These are phyloP conservation scores for Rhodamnia rubescens DNA, from an alignment of 345 rosid genomes.

Conservation along the genomic window DNA sequence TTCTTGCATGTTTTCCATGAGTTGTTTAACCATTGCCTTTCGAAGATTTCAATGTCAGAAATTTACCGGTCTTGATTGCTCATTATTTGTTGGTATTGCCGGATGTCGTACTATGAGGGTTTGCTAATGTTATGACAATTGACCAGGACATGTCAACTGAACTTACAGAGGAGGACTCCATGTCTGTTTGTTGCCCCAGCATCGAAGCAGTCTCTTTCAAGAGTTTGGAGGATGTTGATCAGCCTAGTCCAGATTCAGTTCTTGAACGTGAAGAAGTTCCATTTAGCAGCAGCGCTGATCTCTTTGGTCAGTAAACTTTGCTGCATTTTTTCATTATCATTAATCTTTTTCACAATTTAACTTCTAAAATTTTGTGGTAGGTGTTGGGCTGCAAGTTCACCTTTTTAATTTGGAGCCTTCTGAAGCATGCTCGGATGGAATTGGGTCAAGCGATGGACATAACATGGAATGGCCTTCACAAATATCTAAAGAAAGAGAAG, in stretches of 20 bases:
- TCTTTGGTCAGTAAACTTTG: slow-evolving; percentile 28
- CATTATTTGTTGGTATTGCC: background rate
- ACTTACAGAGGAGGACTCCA: slow-evolving; percentile 18
- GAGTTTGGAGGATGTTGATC: slow-evolving; percentile 42
- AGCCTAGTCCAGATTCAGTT: slow-evolving; percentile 82
- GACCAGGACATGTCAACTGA: background rate
- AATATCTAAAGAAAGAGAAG: slow-evolving; percentile 20
- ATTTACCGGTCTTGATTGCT: background rate
- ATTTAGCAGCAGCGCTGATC: slow-evolving; percentile 8
- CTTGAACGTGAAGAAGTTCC: slow-evolving; percentile 34
- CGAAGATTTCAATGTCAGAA: background rate
- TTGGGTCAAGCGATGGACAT: slow-evolving; percentile 55
- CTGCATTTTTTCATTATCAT: background rate
- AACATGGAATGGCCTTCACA: slow-evolving; percentile 11
- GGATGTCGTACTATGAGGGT: background rate
- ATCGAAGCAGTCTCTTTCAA: slow-evolving; percentile 35
- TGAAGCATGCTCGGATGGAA: slow-evolving; percentile 38
- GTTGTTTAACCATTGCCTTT: background rate
- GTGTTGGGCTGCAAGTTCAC: slow-evolving; percentile 6
- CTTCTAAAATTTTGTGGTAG: background rate
- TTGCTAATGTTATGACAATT: background rate
- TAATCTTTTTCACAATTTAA: background rate
- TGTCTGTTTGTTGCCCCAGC: slow-evolving; percentile 24
- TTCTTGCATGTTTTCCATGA: background rate
- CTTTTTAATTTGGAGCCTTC: slow-evolving; percentile 37